Conservation (phyloP, 805 yeast genomes). For the Cyberlindnera maclurae region DNA sequence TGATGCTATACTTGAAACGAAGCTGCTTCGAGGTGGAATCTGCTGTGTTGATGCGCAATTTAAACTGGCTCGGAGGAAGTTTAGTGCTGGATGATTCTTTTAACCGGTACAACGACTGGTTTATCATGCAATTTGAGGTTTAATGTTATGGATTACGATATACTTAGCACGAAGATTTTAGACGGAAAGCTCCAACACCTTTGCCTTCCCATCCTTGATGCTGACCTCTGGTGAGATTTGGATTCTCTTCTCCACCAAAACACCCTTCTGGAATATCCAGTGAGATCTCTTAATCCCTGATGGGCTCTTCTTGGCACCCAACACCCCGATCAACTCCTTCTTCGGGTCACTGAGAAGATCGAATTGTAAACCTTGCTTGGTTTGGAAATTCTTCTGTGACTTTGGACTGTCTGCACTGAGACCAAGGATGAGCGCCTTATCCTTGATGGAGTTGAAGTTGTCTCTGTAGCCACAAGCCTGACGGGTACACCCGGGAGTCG, state of each 20-base stretch:
- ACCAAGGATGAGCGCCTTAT: constrained; percentile 64
- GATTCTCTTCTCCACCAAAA: constrained; percentile 37
- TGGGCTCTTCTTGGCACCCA: constrained; percentile 83
- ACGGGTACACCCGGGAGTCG: constrained; percentile 94
- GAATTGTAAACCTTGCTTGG: constrained; percentile 67
- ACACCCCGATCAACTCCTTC: constrained; percentile 54
- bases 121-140: constrained; percentile 24
- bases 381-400: constrained; percentile 69
- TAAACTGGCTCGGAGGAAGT: constrained; percentile 24
- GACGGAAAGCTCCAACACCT: constrained; percentile 37
- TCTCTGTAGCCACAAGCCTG: constrained; percentile 88
- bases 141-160: constrained; percentile 17
- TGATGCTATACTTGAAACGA: constrained; percentile 19
- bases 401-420: constrained; percentile 75
- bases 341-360: constrained; percentile 72
- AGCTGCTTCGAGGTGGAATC: constrained; percentile 20
- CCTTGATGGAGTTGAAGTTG: constrained; percentile 45
- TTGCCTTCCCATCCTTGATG: constrained; percentile 49
- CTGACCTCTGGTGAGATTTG: constrained; percentile 49
- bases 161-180: background rate
- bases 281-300: constrained; percentile 82
- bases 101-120: constrained; percentile 22
- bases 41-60: constrained; percentile 18
- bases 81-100: constrained; percentile 16
- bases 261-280: constrained; percentile 81